Evolutionary conservation across 176 grass and related monocot species (phyloP), one percentile per base, ranked within the genome.

Genomic region (Elymus sibiricus): DNA sequence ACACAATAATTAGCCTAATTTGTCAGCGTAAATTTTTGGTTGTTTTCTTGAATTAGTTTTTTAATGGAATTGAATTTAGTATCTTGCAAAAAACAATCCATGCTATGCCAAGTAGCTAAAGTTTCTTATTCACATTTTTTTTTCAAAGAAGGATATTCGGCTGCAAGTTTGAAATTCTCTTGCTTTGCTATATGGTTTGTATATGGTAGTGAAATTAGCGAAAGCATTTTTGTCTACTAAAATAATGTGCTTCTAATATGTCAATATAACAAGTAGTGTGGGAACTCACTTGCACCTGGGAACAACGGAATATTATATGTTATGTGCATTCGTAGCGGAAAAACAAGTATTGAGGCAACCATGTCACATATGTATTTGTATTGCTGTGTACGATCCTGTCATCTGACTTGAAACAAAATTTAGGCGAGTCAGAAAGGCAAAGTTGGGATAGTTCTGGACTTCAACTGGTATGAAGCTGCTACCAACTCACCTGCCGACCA

Each of bases 361-460:
- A 63, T 84, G 55, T 34, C 7, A 32, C 7, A 32, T 63, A 6
- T 83, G 43, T 75, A 75, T 51, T 1, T 75, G 6, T 59, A 59
- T 75, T 84, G 55, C 55, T 46, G 16, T 74, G 25, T 74, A 47
- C 46, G 39, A n/a, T 75, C 70, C 17, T 84, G 31, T 60, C 14
- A 76, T 38, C 37, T 87, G 46, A 87, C 66, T n/a, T 2, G 25
- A 19, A 79, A 39, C 7, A 61, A 42, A 53, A 77, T 88, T 29
- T 76, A 97, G 92, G 74, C 86, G 84, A 90, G 62, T 78, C 92
- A 94, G 79, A 90, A 94, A 88, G 92, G 90, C 21, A 87, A 91
- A 85, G 70, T 97, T 3, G 95, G 92, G 9, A 97, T 97, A 77
- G 90, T 92, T 82, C 16, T 97, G n/a, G 90, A 91, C 74, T 94